Base-by-base conservation (phyloP, 371 early-diverging fungal genomes). In the Haplosporangium sp. region DNA sequence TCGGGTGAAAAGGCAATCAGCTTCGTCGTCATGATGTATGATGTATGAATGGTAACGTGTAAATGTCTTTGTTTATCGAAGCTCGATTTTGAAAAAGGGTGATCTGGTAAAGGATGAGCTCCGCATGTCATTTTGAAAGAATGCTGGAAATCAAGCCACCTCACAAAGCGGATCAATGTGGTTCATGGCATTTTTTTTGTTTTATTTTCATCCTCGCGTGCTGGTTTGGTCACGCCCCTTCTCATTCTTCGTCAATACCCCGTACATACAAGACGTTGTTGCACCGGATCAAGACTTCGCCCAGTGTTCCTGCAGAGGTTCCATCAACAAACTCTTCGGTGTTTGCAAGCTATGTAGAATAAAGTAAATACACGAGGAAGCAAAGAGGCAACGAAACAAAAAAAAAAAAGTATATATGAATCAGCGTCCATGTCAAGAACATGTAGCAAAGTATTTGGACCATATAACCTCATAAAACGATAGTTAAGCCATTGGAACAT, bases 301-400 rank as follows among this genome's bases (percentile, higher is more conserved):
- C 98, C 47, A 96, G 84, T 62, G 90, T 90, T 48, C 97, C 98
- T 23, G 91, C 88, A 37, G 94, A 94, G 6, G 88, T 90, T 21
- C 99, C 99, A 69, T 98, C 95, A 59, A 95, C 88, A 81, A 90
- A 98, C 79, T 98, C 99, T 76, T 98, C 99, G 21, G 97, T 93
- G 73, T 96, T 93, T 40, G 90, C 91, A 38, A 98, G 89, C 95
- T 97, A 83, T 38, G 45, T 47, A 23, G 29, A 63, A 53, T 13
- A 29, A 38, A 64, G 11, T 38, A 29, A 29, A 29, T 1, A 29
- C 29, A 29, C 29, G 29, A 29, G 29, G 29, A 29, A 2, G 29
- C 23, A 38, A 20, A 23, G 20, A 56, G 20, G 48, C 59, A 59
- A 16, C 11, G 55, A 16, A 36, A 48, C 37, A 57, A 40, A 62